Evolutionary conservation across 78 protist species (phyloP).

Genomic region (Dictyostelium brefeldianum): DNA sequence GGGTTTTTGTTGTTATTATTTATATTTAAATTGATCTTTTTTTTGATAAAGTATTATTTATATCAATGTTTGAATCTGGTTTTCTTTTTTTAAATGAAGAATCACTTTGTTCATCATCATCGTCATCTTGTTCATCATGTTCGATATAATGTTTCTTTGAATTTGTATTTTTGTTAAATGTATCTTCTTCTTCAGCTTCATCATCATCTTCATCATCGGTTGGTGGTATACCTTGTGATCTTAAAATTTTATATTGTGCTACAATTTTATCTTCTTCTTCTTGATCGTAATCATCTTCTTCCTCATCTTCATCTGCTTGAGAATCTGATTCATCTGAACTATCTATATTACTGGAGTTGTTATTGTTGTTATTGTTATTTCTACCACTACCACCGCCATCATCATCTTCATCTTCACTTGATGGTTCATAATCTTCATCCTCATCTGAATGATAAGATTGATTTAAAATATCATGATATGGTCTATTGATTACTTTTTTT

Average conservation of each 20-base stretch:
- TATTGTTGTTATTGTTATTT: not conserved
- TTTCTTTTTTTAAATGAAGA: not conserved
- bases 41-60: not conserved
- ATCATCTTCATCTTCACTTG: constrained; percentile 9
- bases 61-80: not conserved
- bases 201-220: constrained; percentile 37
- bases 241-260: constrained; percentile 21
- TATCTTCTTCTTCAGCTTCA: constrained; percentile 15
- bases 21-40: not conserved
- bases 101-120: constrained; percentile 8
- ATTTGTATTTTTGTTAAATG: constrained; percentile 3
- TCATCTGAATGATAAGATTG: constrained; percentile 52
- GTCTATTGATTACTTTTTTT: not conserved
- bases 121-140: not conserved
- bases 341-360: not conserved
- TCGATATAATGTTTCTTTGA: not conserved
- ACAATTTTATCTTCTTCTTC: constrained; percentile 70
- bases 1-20: not conserved
- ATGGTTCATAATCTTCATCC: constrained; percentile 65
- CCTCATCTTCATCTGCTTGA: constrained; percentile 33
- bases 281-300: constrained; percentile 31
- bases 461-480: constrained; percentile 36
- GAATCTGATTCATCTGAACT: constrained; percentile 11
- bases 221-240: constrained; percentile 21
- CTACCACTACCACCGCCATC: no score